These are phyloP conservation scores for Aaosphaeria pasadenensis DNA, from an alignment of 2,329 filamentous ascomycete genomes.

Conservation along the genomic window DNA sequence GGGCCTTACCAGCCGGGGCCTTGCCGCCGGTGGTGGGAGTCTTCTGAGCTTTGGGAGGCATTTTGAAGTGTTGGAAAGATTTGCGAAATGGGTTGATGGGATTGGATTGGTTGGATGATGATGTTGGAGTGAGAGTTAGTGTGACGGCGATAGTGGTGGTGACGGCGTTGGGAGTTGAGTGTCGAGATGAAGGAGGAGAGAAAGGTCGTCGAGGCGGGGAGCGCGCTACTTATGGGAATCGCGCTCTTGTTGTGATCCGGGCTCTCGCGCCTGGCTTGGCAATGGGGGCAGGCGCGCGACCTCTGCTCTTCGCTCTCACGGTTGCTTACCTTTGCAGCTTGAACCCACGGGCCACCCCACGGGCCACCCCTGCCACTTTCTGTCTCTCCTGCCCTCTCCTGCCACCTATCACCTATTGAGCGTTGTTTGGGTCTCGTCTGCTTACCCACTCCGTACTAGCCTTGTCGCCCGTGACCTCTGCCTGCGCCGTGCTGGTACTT, in stretches of 20 bases:
- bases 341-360: no score
- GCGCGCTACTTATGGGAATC: conserved; percentile 41
- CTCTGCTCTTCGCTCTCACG: background rate
- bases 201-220: conserved; percentile 38
- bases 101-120: conserved; percentile 17
- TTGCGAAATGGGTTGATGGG: conserved; percentile 7
- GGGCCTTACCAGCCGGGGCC: conserved; percentile 76
- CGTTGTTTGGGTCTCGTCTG: no score
- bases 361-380: background rate
- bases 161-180: conserved; percentile 21
- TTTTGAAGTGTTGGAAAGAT: conserved; percentile 49
- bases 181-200: conserved; percentile 42
- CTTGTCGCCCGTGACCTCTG: no score
- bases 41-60: conserved; percentile 99
- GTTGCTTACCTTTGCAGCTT: no score
- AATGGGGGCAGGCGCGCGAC: conserved; percentile 14
- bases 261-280: conserved; percentile 14
- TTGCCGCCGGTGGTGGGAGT: conserved; percentile 92
- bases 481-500: no score
- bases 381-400: background rate
- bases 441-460: no score
- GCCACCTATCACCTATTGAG: background rate
- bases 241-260: conserved; percentile 41
- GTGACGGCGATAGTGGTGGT: conserved; percentile 3
- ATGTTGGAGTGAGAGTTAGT: conserved; percentile 6